A percentile compares a stretch with the other conserved stretches of the same genome.
Evolutionary conservation across 352 stramenopile species (phyloP).

Genomic region (Globisporangium cylindrosporum): DNA sequence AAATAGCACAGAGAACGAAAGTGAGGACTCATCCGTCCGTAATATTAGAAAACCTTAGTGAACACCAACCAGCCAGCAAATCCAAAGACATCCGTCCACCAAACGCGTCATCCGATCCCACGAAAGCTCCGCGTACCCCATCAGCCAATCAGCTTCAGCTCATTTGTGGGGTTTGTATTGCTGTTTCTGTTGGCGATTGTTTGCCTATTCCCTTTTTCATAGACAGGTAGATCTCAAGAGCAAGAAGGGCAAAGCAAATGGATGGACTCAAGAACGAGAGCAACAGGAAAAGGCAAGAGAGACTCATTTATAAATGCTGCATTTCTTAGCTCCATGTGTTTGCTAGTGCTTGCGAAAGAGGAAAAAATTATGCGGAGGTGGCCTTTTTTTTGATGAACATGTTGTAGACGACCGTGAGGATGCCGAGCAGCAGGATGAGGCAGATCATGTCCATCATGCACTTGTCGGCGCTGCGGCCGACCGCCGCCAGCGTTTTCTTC

Average conservation of each 20-base stretch:
- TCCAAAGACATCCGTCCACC: neutral
- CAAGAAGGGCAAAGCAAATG: neutral
- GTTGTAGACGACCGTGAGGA: constrained; percentile 84
- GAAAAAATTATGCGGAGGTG: neutral
- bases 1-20: neutral
- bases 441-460: constrained; percentile 92
- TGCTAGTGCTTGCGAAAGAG: neutral
- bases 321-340: neutral
- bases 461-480: constrained; percentile 75
- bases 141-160: neutral
- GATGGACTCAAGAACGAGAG: neutral
- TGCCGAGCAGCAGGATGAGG: constrained; percentile 79
- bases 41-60: constrained; percentile 13
- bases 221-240: neutral
- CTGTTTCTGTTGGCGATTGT: neutral
- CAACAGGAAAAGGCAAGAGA: neutral
- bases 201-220: neutral
- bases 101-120: neutral
- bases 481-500: constrained; percentile 73
- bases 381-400: constrained; percentile 84
- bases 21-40: neutral
- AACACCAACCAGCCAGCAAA: neutral
- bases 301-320: neutral
- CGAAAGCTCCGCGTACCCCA: neutral
- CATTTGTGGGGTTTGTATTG: neutral